Evolutionary conservation across 371 early-diverging fungal species (phyloP).

Genomic region (Paramicrosporidium saccamoebae): DNA sequence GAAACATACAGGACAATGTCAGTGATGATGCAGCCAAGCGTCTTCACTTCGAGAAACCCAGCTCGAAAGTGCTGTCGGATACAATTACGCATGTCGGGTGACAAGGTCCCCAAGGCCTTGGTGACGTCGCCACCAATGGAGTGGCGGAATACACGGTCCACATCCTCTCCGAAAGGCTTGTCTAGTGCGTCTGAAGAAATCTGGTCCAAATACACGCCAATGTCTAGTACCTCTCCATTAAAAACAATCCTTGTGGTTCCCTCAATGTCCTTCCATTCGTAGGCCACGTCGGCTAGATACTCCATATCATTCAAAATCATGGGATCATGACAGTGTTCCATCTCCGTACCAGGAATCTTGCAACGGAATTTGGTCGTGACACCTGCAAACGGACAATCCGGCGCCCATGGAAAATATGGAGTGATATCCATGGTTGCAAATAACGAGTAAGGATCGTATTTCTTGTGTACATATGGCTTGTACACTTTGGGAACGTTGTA

Average conservation of each 20-base stretch:
- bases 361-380: no score
- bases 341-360: no score
- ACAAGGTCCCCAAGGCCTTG: constrained; percentile 12
- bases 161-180: constrained; percentile 8
- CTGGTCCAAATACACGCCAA: constrained; percentile 7
- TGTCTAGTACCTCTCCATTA: constrained; percentile 30
- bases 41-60: constrained; percentile 28
- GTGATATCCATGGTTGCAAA: no score
- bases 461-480: no score
- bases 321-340: no score
- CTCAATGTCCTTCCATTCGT: no score
- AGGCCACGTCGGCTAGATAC: no score
- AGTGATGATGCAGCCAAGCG: constrained; percentile 37
- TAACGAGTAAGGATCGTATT: no score
- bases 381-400: no score
- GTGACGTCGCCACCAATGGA: constrained; percentile 20
- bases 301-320: no score
- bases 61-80: constrained; percentile 26
- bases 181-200: constrained; percentile 3
- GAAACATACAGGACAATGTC: constrained; percentile 37
- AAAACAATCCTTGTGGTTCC: constrained; percentile 28
- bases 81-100: constrained; percentile 17
- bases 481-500: constrained; percentile 4
- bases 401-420: no score
- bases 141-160: constrained; percentile 8